Evolutionary conservation across 768 basidiomycete species (phyloP), one percentile per base, ranked within the genome.

Genomic region (Suillus plorans): DNA sequence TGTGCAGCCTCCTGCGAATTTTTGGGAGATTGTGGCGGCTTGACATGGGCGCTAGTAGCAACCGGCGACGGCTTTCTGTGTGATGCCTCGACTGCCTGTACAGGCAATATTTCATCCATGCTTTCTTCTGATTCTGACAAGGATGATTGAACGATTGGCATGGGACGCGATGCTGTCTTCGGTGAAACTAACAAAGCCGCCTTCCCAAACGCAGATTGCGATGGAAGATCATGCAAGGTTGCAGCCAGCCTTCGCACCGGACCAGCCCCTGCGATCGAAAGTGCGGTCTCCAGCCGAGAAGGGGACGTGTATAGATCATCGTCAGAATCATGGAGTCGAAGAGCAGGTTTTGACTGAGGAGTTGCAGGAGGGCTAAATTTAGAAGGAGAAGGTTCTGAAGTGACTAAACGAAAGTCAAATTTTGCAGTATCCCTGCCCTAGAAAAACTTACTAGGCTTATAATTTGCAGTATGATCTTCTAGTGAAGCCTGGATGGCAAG

Each of bases 401-500:
- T 8, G 56, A 13, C 34, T 49, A 56, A 49, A 28, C 5, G 25
- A 20, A 44, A 3, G 28, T 59, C 25, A 59, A 8, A 22, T 31
- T 42, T 20, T 12, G 7, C 25, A 4, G 9, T 31, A 18, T 28
- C 18, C 16, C 18, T 41, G 3, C 18, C 20, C 41, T 44, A 1
- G 39, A 28, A 59, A 41, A 13, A 50, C 49, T 37, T 36, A 58
- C 61, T 36, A 34, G 50, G 28, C 16, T 25, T 49, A 39, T 36
- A n/a, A 37, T 61, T 64, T 28, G 47, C 31, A 49, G 39, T 12
- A 25, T 50, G 55, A 10, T 65, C 75, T 41, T 86, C 84, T 14
- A 89, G 73, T 16, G 90, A 91, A 61, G 84, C 82, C 67, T 88
- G 84, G 18, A 91, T 80, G 3, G 87, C 90, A n/a, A 81, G 69